Percentiles rank a stretch among this genome's conserved stretches.
phyloP scores from a whole-genome alignment of 2,329 filamentous ascomycete genomes.

The Fusarium longipes region DNA sequence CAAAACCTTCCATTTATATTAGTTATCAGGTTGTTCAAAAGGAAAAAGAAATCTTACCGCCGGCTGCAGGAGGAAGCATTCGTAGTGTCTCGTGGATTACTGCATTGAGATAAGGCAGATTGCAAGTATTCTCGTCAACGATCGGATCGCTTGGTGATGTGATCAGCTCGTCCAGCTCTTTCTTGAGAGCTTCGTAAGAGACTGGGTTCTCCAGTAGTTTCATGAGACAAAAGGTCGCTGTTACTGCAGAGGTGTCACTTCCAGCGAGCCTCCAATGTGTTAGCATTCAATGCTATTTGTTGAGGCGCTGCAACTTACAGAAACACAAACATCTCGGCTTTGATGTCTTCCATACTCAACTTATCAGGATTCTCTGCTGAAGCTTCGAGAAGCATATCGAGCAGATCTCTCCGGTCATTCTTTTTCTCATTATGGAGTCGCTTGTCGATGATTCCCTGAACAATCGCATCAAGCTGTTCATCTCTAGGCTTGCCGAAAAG shows the following conservation, averaged over 20 bases:
- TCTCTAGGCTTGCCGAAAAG: neutral
- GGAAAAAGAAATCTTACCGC: neutral
- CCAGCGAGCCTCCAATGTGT: neutral
- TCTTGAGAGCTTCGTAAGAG: neutral
- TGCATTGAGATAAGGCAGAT: neutral
- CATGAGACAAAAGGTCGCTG: neutral
- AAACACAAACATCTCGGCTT: neutral
- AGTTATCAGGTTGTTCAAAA: fast-evolving
- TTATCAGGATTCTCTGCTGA: neutral
- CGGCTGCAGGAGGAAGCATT: neutral
- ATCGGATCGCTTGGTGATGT: neutral
- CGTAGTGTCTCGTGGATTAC: neutral
- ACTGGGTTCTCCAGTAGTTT: neutral
- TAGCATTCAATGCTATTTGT: neutral
- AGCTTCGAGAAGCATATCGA: slow-evolving; percentile 2
- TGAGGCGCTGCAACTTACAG: neutral
- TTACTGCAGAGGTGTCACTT: slow-evolving; percentile 1
- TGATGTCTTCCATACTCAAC: neutral
- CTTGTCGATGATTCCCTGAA: neutral
- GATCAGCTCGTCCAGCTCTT: neutral
- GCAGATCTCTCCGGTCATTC: neutral
- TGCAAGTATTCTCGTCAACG: neutral
- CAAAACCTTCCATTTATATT: neutral
- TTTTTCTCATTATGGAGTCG: neutral
- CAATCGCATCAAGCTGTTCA: neutral